Evolutionary conservation across 2,329 filamentous ascomycete species (phyloP).

Genomic region (Cytospora chrysosperma): DNA sequence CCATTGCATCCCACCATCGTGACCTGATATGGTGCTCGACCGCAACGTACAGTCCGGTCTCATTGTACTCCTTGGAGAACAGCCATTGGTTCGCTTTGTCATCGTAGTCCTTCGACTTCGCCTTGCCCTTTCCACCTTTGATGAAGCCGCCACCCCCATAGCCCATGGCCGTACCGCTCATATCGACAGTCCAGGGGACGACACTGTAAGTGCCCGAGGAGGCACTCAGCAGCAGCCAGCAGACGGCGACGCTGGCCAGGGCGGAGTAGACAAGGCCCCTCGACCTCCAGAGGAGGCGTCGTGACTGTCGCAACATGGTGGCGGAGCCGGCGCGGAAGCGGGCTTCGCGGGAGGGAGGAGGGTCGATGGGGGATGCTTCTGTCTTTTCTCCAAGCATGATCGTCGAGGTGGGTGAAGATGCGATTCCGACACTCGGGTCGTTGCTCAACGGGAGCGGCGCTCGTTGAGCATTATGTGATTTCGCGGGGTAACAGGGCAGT

Average conservation of each 20-base stretch:
- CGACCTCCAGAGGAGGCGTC: constrained; percentile 33
- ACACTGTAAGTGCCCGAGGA: constrained; percentile 36
- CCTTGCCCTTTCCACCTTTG: constrained; percentile 11
- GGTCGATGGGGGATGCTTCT: constrained; percentile 13
- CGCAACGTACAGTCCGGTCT: constrained; percentile 36
- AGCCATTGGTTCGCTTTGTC: constrained; percentile 26
- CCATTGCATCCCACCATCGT: constrained; percentile 27
- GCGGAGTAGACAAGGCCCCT: constrained; percentile 42
- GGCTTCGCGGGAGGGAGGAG: constrained; percentile 14
- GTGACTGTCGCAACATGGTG: constrained; percentile 32
- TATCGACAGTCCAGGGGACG: constrained; percentile 33
- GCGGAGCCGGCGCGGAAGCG: constrained; percentile 23
- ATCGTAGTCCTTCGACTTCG: constrained; percentile 22
- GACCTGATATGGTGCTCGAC: neutral
- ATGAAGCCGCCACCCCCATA: constrained; percentile 16
- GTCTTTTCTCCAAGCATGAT: constrained; percentile 23
- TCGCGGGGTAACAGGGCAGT: neutral
- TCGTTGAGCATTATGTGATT: constrained; percentile 15
- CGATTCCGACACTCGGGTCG: constrained; percentile 10
- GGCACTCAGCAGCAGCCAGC: constrained; percentile 43
- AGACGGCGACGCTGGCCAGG: constrained; percentile 42
- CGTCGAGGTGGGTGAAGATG: constrained; percentile 4
- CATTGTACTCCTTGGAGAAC: constrained; percentile 43
- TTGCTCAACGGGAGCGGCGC: constrained; percentile 11
- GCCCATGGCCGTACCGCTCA: constrained; percentile 20